Evolutionary conservation across 768 basidiomycete species (phyloP), one percentile per base, ranked within the genome.

Genomic region (Candolleomyces efflorescens): DNA sequence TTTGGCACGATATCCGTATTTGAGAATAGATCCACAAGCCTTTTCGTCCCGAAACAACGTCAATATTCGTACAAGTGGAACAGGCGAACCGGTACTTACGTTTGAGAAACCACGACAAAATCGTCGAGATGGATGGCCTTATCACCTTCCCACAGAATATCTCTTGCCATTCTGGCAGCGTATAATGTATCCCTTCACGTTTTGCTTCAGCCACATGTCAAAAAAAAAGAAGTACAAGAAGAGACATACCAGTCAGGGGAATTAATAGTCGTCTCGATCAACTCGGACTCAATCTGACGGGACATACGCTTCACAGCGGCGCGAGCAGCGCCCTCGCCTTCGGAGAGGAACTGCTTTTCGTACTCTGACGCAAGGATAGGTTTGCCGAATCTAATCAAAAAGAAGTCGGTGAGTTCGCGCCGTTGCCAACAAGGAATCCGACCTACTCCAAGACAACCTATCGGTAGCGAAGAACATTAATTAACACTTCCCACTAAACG

Each of bases 61-160:
- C 20, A 57, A 17, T 24, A 27, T 56, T 51, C 53, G 46, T 37
- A n/a, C 50, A 55, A 10, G 38, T 32, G 56, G 49, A 43, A 54
- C 46, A 23, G 49, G 12, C 49, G 23, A 59, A 55, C 64, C 63
- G 53, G 60, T 18, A 75, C 90, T 64, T 74, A 98, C 96, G 92
- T 94, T 69, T 99, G 97, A 13, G 91, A 91, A 56, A 97, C 80
- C 12, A 78, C 70, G 20, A 94, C 88, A 67, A 90, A 96, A 54
- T 97, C 86, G 48, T 87, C 84, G 47, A 96, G 81, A 52, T 84
- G 78, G 58, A 98, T 84, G 27, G 83, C 80, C 59, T 81, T 80
- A 58, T 93, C 88, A 58, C 84, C 80, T 65, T 88, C 87, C 93
- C 94, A 98, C n/a, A 99, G 76, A 39, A 99, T 73, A 67, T 97